These are phyloP conservation scores for Tetrapisispora iriomotensis DNA, from an alignment of 805 yeast species.

Conservation along the genomic window DNA sequence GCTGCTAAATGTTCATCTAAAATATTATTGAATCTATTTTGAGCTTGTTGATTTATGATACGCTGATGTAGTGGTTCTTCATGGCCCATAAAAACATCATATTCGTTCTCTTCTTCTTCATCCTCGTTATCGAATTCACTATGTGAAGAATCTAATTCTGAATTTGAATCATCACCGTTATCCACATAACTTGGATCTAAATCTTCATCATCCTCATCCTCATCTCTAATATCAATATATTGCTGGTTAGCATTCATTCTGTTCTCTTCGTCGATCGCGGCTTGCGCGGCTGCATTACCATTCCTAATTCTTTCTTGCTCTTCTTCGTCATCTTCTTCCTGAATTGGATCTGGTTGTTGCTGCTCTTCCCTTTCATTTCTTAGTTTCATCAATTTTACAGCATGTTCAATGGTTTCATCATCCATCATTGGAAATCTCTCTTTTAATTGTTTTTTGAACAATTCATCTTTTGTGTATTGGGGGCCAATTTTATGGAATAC, in stretches of 20 bases:
- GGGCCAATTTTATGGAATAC: slow-evolving; percentile 51
- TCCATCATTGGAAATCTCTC: slow-evolving; percentile 28
- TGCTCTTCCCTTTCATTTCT: slow-evolving; percentile 19
- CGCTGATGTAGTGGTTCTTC: slow-evolving; percentile 10
- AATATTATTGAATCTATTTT: slow-evolving; percentile 16
- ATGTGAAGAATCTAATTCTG: background rate
- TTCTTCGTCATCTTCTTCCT: slow-evolving; percentile 1
- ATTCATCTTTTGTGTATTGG: slow-evolving; percentile 21
- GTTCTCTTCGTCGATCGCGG: slow-evolving; percentile 9
- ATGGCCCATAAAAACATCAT: slow-evolving; percentile 7
- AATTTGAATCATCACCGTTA: slow-evolving; percentile 7
- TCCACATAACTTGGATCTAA: slow-evolving; percentile 19
- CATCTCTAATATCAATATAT: slow-evolving; percentile 9
- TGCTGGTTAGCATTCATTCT: slow-evolving; percentile 13
- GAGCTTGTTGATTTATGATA: slow-evolving; percentile 17
- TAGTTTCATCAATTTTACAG: slow-evolving; percentile 21
- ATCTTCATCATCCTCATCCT: slow-evolving; percentile 20
- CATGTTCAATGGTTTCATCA: slow-evolving; percentile 23
- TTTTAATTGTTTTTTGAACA: slow-evolving; percentile 20
- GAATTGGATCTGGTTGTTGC: background rate
- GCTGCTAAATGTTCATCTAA: slow-evolving; percentile 9
- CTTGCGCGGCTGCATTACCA: slow-evolving; percentile 5
- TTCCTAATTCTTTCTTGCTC: slow-evolving; percentile 5
- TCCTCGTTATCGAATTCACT: slow-evolving; percentile 10
- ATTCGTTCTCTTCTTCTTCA: slow-evolving; percentile 14